Evolutionary conservation across 2,329 filamentous ascomycete genomes (phyloP), one percentile per base, ranked within the genome.

Genomic region (Gaeumannomyces tritici): DNA sequence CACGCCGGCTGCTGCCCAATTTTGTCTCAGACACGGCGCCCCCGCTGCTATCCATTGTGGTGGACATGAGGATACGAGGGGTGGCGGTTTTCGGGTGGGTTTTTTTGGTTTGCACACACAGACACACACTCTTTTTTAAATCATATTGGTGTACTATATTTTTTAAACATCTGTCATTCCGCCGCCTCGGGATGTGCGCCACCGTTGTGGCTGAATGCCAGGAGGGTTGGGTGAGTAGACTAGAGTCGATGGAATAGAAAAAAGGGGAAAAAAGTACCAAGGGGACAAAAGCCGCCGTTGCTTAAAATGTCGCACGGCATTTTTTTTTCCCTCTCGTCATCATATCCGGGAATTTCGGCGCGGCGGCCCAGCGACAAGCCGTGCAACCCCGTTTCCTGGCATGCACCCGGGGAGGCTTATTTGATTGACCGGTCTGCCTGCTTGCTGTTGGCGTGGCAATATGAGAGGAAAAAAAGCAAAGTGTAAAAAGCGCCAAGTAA

Each of bases 361-460:
- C 33, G 13, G 31, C 31, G 31, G 31, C 31, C 31, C 31, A 31
- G 31, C 31, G 8, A 13, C 7, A 51, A 51, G 42, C 21, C 18
- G 42, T 51, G 42, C n/a, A 51, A 51, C 21, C 18, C 3, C 21
- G n/a, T 35, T 35, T 35, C 1, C 42, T n/a, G 18, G 21, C 21
- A 21, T n/a, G 35, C 4, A 12, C 15, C 2, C 35, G 3, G 7
- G 2, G 15, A 47, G 42, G 42, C 42, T 47, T 47, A 7, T 18
- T 47, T 47, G 4, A 2, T n/a, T 47, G 15, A 11, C 42, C 42
- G 6, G 42, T 9, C 6, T 51, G 18, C 42, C 7, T 1, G 6
- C 6, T n/a, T n/a, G n/a, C n/a, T n/a, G n/a, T n/a, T n/a, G n/a
- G 21, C 6, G 6, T 3, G 18, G 18, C 1, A 51, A 6, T 2